These are phyloP conservation scores for Zymoseptoria ardabiliae DNA, from an alignment of 2,329 filamentous ascomycete genomes.

Conservation along the genomic window DNA sequence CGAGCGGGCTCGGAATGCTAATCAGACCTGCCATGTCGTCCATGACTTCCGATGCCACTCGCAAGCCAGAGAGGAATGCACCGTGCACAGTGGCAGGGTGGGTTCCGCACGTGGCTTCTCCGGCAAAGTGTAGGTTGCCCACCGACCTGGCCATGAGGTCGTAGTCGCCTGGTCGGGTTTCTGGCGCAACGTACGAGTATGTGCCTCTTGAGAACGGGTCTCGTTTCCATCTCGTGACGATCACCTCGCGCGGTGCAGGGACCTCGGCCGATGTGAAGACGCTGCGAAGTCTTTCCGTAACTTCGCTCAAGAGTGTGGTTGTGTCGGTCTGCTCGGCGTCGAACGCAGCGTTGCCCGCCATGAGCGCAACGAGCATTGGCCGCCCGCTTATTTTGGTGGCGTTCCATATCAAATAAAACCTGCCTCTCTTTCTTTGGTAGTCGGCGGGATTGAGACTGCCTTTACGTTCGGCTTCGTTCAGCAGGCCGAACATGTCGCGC, in stretches of 20 bases:
- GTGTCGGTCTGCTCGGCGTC: conserved; percentile 75
- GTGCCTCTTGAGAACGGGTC: conserved; percentile 89
- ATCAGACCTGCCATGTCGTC: conserved; percentile 77
- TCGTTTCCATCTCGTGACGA: conserved; percentile 86
- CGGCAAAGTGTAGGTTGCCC: conserved; percentile 88
- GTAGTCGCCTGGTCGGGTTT: conserved; percentile 80
- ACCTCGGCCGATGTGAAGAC: conserved; percentile 61
- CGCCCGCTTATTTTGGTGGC: conserved; percentile 82
- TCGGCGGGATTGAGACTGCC: conserved; percentile 71
- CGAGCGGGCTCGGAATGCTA: conserved; percentile 64
- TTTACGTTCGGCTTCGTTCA: conserved; percentile 63
- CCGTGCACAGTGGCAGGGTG: conserved; percentile 96
- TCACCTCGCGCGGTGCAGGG: conserved; percentile 71
- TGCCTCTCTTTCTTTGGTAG: conserved; percentile 71
- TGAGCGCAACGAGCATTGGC: conserved; percentile 77
- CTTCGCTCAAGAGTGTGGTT: conserved; percentile 69
- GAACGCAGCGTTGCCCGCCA: conserved; percentile 91
- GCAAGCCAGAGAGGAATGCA: conserved; percentile 86
- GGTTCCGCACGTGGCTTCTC: conserved; percentile 91
- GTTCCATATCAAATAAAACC: conserved; percentile 98
- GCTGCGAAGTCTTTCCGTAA: conserved; percentile 66
- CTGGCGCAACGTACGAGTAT: conserved; percentile 86
- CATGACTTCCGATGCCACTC: conserved; percentile 80
- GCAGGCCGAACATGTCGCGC: conserved; percentile 86
- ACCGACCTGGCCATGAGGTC: conserved; percentile 79